Base-by-base conservation (phyloP, 176 grass and related monocot genomes). In the Saccharum spontaneum region DNA sequence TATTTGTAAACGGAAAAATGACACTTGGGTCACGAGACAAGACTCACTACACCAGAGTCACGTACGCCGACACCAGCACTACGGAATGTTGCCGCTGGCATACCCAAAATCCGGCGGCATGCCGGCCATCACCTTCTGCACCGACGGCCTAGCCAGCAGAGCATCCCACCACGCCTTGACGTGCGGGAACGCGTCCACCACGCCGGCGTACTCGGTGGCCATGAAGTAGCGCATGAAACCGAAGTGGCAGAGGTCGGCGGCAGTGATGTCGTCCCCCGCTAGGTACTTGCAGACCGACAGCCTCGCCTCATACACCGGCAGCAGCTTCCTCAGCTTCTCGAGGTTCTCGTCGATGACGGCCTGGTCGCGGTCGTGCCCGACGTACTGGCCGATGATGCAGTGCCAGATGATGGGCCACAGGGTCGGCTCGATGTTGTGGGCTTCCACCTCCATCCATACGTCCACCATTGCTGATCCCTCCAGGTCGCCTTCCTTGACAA, bases 151-250 rank as follows among this genome's bases (percentile, higher is more conserved):
- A 1, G 82, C 78, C 12, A 80, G 13, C 10, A 93, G 37, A 17
- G 11, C 54, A 10, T 81, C 80, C 87, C 90, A 92, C 90, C 90
- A 92, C 2, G 69, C 87, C 80, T 85, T 88, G 23, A 93, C 81
- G 16, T 57, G 85, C 13, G 85, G 91, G 63, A 71, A 72, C 14
- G 30, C 60, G 17, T 90, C 40, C 12, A 90, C 22, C 13, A 85
- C 36, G 4, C 44, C 69, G 10, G 77, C 85, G 26, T 87, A 78
- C 39, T 89, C 84, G 1, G 81, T 75, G 28, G 18, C 69, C 75
- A 89, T 86, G 69, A 92, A 76, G 74, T 89, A 80, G 49, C 85
- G 75, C 59, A 81, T 86, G 69, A 34, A 71, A 22, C 83, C 44
- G 34, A 92, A 50, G 80, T 88, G 90, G 78, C 73, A 79, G 82